These are phyloP conservation scores for Escallonia rubra DNA, from an alignment of 129 eudicot genomes.

Conservation along the genomic window DNA sequence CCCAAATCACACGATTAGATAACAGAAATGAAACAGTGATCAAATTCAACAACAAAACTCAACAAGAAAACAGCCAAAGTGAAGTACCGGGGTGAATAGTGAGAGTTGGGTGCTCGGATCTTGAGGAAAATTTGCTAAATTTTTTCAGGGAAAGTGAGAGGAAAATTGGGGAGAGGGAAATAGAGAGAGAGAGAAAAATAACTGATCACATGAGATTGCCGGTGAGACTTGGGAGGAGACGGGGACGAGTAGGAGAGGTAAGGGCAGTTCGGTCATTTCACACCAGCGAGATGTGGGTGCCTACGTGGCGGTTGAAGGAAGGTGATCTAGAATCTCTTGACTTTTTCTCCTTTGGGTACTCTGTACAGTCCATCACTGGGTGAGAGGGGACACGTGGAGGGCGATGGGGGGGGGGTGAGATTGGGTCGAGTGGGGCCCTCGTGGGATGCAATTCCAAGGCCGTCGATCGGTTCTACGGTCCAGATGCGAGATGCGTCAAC, in stretches of 20 bases:
- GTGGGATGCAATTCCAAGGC: background rate
- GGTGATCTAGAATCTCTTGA: conserved; percentile 5
- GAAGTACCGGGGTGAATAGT: background rate
- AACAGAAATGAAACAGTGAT: background rate
- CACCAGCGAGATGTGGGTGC: background rate
- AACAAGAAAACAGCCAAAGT: background rate
- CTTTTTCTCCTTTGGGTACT: background rate
- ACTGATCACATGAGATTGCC: conserved; percentile 58
- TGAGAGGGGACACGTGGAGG: background rate
- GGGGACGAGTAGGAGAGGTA: conserved; percentile 17
- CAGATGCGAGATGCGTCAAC: background rate
- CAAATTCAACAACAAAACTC: background rate
- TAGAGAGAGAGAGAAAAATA: conserved; percentile 15
- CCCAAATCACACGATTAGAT: conserved; percentile 2
- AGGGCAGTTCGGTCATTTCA: conserved; percentile 8
- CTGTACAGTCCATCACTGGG: background rate
- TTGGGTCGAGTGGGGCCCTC: background rate
- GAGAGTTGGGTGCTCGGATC: conserved; percentile 29
- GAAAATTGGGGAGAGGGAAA: background rate
- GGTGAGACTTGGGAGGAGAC: conserved; percentile 19
- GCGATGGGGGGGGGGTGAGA: background rate
- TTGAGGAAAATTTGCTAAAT: conserved; percentile 18
- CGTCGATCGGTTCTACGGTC: conserved; percentile 3
- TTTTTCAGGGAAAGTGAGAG: conserved; percentile 12
- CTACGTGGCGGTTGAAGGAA: conserved; percentile 14